Percentiles rank a stretch among this genome's conserved stretches.
These are phyloP conservation scores for Cryptosporidium sp. DNA, from an alignment of 169 alveolate genomes.

Conservation along the genomic window DNA sequence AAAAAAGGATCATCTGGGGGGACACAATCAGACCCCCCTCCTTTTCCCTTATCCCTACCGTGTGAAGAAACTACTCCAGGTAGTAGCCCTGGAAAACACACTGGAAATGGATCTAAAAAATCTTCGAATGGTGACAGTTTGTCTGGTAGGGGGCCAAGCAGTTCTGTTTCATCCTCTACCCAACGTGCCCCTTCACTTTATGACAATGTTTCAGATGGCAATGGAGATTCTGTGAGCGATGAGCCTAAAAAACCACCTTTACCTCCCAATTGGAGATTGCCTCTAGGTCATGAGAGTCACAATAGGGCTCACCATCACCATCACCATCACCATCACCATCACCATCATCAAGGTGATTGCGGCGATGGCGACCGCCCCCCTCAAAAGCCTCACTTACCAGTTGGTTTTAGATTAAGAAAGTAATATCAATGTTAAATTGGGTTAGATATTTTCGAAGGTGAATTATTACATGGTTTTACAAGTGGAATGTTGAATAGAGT, in stretches of 20 bases:
- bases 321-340: background rate
- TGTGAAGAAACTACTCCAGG: background rate
- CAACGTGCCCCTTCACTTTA: background rate
- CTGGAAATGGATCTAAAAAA: background rate
- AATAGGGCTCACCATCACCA: background rate
- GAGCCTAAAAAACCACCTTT: background rate
- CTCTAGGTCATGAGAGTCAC: background rate
- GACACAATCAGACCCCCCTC: too few species aligned
- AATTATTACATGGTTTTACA: too few species aligned
- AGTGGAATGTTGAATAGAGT: background rate
- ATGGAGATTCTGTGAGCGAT: background rate
- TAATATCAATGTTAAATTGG: background rate
- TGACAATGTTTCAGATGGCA: background rate
- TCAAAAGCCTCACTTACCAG: background rate
- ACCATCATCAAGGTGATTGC: background rate
- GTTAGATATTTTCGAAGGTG: background rate
- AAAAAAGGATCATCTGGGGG: too few species aligned
- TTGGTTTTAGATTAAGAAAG: background rate
- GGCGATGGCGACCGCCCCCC: background rate
- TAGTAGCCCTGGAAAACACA: background rate
- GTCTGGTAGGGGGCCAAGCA: rapidly evolving
- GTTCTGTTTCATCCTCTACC: too few species aligned
- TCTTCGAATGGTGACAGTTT: rapidly evolving
- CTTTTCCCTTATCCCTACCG: background rate
- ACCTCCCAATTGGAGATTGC: background rate